Percentiles rank a stretch among this genome's conserved stretches.
These are phyloP conservation scores for Cephaloascus fragrans DNA, from an alignment of 805 yeast species.

Conservation along the genomic window DNA sequence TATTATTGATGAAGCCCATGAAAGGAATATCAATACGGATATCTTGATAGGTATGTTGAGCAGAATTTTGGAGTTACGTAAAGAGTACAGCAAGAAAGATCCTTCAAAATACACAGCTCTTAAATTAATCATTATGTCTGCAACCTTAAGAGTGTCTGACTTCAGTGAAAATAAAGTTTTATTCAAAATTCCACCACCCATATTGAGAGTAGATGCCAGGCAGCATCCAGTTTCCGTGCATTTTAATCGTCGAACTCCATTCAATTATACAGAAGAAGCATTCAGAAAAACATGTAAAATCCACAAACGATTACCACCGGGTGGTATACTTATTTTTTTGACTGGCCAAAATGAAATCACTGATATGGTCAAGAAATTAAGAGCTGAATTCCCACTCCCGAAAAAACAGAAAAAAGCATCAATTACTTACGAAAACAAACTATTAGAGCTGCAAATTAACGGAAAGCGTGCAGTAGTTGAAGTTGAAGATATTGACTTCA, in stretches of 20 bases:
- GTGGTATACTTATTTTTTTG: constrained; percentile 84
- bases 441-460: constrained; percentile 36
- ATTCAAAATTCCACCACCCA: constrained; percentile 73
- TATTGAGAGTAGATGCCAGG: constrained; percentile 82
- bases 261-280: constrained; percentile 79
- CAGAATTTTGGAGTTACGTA: constrained; percentile 68
- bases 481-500: constrained; percentile 80
- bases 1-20: constrained; percentile 96
- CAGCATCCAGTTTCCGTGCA: constrained; percentile 91
- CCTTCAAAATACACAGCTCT: constrained; percentile 47
- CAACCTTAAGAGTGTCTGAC: constrained; percentile 88
- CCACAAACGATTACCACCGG: constrained; percentile 80
- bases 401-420: constrained; percentile 12
- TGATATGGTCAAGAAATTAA: constrained; percentile 58
- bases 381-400: constrained; percentile 57
- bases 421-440: constrained; percentile 18
- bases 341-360: constrained; percentile 94
- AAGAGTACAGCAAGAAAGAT: constrained; percentile 35
- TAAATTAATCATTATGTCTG: constrained; percentile 91
- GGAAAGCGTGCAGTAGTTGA: constrained; percentile 63
- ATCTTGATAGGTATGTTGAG: constrained; percentile 91
- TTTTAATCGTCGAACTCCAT: constrained; percentile 72
- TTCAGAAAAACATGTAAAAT: constrained; percentile 78
- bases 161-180: constrained; percentile 73
- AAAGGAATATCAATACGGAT: constrained; percentile 92